Evolutionary conservation across 345 rosid genomes (phyloP), one percentile per base, ranked within the genome.

Genomic region (Salix arbutifolia): DNA sequence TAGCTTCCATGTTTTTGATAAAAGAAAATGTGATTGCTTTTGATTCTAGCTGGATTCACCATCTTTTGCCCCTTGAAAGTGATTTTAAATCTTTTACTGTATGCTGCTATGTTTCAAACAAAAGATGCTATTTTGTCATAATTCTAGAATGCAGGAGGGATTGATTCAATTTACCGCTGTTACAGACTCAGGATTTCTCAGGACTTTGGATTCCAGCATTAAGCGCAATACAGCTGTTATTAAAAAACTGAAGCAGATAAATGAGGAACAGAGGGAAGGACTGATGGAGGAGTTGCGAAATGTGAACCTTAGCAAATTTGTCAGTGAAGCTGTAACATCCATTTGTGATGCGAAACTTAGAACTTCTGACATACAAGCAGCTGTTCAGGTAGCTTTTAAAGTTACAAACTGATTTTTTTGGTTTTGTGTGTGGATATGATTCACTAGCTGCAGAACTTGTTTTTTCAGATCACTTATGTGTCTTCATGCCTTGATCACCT

Each of bases 341-440:
- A 93, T 93, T 73, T 96, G 97, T 87, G 99, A 96, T 77, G 98
- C 97, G 75, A 96, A 94, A 85, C 98, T 91, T 79, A 91, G 87
- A 86, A 85, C 89, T 83, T 87, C 97, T 12, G 99, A 96, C 81
- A 91, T 94, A 78, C 99, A 88, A 83, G 97, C 98, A 52, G 98
- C 97, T 64, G 93, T 89, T 78, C 98, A 96, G 97, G 98, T 92
- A 78, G 65, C 44, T 72, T 74, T 81, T 71, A 26, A 58, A 70
- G 38, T 67, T 75, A 71, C 65, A 74, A 60, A 68, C 14, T 71
- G 44, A 68, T 58, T 11, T 31, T 46, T 60, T 60, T 48, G 50
- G 26, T 50, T 21, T 10, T 14, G 8, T 13, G 26, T 69, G 56
- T 30, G 46, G 70, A 31, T 61, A 7, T 68, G 37, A n/a, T 42